These are phyloP conservation scores for Globisporangium nunn DNA, from an alignment of 352 stramenopile species.

Conservation along the genomic window DNA sequence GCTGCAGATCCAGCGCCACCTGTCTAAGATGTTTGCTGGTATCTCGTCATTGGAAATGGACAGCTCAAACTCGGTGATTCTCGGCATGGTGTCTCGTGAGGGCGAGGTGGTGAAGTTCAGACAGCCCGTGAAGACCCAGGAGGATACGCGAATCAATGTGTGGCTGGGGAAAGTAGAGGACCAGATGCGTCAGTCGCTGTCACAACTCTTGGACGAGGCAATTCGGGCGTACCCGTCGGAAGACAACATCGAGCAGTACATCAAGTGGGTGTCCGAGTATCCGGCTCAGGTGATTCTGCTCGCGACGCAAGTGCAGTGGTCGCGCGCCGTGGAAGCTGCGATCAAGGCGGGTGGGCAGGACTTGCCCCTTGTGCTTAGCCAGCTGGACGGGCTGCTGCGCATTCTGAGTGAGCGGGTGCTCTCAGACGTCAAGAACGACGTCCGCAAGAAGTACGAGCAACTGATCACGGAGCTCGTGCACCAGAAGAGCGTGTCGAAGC, in stretches of 20 bases:
- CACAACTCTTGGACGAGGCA: conserved; percentile 91
- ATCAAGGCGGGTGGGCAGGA: conserved; percentile 63
- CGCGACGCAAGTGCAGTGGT: conserved; percentile 97
- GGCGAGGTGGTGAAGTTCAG: conserved; percentile 96
- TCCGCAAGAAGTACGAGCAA: conserved; percentile 99
- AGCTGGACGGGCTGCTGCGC: conserved; percentile 85
- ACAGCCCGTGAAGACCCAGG: conserved; percentile 86
- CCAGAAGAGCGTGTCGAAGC: conserved; percentile 96
- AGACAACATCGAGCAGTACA: conserved; percentile 81
- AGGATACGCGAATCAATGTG: conserved; percentile 89
- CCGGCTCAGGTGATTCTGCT: conserved; percentile 99
- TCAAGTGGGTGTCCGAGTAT: conserved; percentile 96
- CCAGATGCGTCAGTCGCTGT: conserved; percentile 96
- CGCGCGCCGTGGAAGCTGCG: conserved; percentile 88
- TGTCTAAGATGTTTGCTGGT: conserved; percentile 99
- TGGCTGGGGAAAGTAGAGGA: conserved; percentile 97
- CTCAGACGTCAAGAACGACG: conserved; percentile 90
- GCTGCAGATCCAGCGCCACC: conserved; percentile 94
- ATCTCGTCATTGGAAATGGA: conserved; percentile 92
- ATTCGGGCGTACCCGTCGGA: conserved; percentile 78
- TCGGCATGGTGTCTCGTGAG: conserved; percentile 97
- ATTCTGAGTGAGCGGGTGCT: conserved; percentile 96
- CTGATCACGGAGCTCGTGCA: conserved; percentile 99
- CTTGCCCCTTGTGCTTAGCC: conserved; percentile 39
- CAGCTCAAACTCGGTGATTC: conserved; percentile 58